Evolutionary conservation across 306 rosid genomes (phyloP), one percentile per base, ranked within the genome.

Genomic region (Prunus davidiana): DNA sequence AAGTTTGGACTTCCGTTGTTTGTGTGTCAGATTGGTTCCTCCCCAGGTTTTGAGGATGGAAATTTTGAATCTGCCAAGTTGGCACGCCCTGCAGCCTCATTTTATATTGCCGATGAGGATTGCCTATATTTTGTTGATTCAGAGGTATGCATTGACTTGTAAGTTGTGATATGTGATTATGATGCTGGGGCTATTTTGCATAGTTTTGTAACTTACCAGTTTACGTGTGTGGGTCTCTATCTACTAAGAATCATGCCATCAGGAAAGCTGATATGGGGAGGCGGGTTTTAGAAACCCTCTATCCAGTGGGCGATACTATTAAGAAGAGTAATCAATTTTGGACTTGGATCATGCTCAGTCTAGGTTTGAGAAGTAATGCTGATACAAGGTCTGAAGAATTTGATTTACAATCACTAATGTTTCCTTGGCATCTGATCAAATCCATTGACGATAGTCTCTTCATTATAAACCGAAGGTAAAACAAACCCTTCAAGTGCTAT

Each of bases 31-130:
- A 88, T 92, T 77, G 97, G 98, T 75, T 92, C 91, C 50, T 89
- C 89, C 76, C 96, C 98, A 32, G 98, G 98, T 75, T 90, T 92
- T 62, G 98, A 92, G 89, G 98, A 95, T 80, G 98, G 97, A 73
- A 89, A 83, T 47, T 95, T 95, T 80, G 95, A 80, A 79, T 89
- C 88, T 74, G 91, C 93, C 79, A 95, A 90, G 82, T 80, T 92
- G 86, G 86, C 90, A 79, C 87, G 92, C 38, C 98, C 98, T 30
- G 93, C 97, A 50, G 92, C 96, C 78, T 92, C 96, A 43, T 84
- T 81, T 83, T 95, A 95, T 81, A 69, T 84, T 84, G 87, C 84
- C 54, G 52, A 60, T 34, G 91, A 92, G 70, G 85, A 92, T 82
- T 95, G 87, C 89, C 84, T 95, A 71, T 95, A 92, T 84, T 81